Conservation (phyloP, 371 early-diverging fungal species). For the Rhizomucor miehei region DNA sequence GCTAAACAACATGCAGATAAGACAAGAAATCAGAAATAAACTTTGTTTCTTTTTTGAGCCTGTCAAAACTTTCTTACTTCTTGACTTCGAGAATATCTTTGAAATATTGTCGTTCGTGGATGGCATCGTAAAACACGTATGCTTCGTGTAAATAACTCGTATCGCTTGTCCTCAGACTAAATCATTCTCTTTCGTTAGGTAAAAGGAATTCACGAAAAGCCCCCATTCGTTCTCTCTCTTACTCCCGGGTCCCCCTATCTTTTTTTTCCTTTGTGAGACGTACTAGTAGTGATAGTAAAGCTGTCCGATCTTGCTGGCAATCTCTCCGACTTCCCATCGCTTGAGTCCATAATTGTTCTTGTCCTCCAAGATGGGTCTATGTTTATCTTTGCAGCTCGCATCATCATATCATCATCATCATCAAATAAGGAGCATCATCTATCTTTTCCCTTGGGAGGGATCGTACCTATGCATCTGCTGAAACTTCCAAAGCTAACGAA, state of each 20-base stretch:
- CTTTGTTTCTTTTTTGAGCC: background rate
- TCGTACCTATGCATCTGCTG: conserved; percentile 85
- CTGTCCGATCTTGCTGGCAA: conserved; percentile 97
- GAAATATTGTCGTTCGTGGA: conserved; percentile 92
- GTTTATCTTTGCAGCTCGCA: too few relatives aligned
- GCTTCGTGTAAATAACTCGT: conserved; percentile 94
- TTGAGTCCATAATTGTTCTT: conserved; percentile 89
- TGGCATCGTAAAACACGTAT: conserved; percentile 94
- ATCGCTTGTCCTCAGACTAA: conserved; percentile 87
- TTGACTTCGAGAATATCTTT: conserved; percentile 88
- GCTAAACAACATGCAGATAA: conserved; percentile 33
- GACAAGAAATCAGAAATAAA: background rate
- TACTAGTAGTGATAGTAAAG: conserved; percentile 88
- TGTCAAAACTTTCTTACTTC: conserved; percentile 55
- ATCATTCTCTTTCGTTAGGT: background rate
- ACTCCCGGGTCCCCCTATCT: background rate
- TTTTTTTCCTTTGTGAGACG: conserved; percentile 13
- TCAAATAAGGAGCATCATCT: background rate
- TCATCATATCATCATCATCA: conserved; percentile 1
- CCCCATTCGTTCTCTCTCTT: background rate
- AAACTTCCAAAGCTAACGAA: conserved; percentile 86
- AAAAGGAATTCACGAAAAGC: too few relatives aligned
- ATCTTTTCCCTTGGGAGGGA: too few relatives aligned
- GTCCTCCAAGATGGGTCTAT: conserved; percentile 78
- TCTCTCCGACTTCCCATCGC: conserved; percentile 97